Base-by-base conservation (phyloP, 2,329 filamentous ascomycete genomes). In the Colletotrichum agaves region DNA sequence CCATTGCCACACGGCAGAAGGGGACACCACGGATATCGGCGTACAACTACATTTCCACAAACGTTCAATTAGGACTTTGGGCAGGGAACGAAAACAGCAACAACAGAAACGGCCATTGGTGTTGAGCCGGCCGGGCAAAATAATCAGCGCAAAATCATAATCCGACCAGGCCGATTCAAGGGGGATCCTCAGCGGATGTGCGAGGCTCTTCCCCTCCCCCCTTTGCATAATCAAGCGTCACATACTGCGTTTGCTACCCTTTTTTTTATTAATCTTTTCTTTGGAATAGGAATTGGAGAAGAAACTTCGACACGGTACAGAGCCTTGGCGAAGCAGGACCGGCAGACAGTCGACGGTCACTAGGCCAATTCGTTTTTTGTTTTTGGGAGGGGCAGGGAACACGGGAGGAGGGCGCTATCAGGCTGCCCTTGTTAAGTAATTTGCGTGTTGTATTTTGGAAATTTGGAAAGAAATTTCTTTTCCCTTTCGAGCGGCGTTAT, bases 1-100 rank as follows among this genome's bases (percentile, higher is more conserved):
- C 68, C 35, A 59, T 50, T 62, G 69, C 68, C 69, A 70, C 57
- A 57, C 64, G 67, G 69, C 69, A 64, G 13, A 61, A 55, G 53
- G 61, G 58, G 46, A 43, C 46, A 70, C 47, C 47, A 70, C 50
- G 61, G 69, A 67, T 43, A 69, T 61, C 61, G 69, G 67, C 61
- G 69, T 62, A 69, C 52, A 44, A 65, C 57, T 59, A 58, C 56
- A 69, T 66, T 66, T 66, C 62, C 59, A 53, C 53, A 63, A 56
- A 44, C n/a, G 50, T 58, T 69, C 62, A 56, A 57, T 50, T 46
- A 41, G 63, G 17, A 43, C 19, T n/a, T 39, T 23, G 21, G 27
- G 49, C 58, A 35, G 49, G 27, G 57, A 33, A 23, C 55, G 44
- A 8, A 27, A 37, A 23, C 17, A 37, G 6, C 13, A 35, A 57